Percentiles rank a stretch among this genome's conserved stretches.
phyloP scores from a whole-genome alignment of 1,284 basidiomycete genomes.

The Sporisorium reilianum region DNA sequence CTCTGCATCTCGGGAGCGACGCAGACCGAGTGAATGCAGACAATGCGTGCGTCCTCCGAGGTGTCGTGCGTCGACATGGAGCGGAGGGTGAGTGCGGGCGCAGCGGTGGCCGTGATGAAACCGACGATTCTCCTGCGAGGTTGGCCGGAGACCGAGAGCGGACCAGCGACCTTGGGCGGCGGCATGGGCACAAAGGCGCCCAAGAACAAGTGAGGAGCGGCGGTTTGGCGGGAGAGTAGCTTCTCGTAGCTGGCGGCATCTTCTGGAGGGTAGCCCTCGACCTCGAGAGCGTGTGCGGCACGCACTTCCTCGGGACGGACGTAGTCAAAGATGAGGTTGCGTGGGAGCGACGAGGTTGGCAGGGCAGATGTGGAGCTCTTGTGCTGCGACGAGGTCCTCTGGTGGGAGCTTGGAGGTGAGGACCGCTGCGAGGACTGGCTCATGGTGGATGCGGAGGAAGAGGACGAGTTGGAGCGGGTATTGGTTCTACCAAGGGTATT shows the following conservation, averaged over 20 bases:
- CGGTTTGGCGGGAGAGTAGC: conserved; percentile 53
- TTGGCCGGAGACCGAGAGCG: conserved; percentile 46
- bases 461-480: conserved; percentile 48
- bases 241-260: conserved; percentile 59
- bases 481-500: conserved; percentile 37
- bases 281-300: conserved; percentile 54
- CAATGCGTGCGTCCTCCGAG: conserved; percentile 58
- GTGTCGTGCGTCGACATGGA: conserved; percentile 60
- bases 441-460: conserved; percentile 42
- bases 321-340: conserved; percentile 55
- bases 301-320: conserved; percentile 59
- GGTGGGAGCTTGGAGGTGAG: conserved; percentile 29
- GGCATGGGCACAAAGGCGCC: conserved; percentile 61
- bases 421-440: conserved; percentile 41
- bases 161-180: conserved; percentile 62
- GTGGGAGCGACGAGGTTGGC: conserved; percentile 38
- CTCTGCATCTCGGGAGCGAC: conserved; percentile 55
- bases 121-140: conserved; percentile 58
- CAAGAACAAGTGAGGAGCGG: conserved; percentile 64
- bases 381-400: conserved; percentile 33
- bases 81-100: conserved; percentile 58
- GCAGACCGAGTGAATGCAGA: conserved; percentile 65
- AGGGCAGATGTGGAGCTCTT: conserved; percentile 8
- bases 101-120: conserved; percentile 60
- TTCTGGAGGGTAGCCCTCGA: conserved; percentile 52